Evolutionary conservation across 208 protist genomes (phyloP).

Genomic region (Vickermania ingenoplastis): DNA sequence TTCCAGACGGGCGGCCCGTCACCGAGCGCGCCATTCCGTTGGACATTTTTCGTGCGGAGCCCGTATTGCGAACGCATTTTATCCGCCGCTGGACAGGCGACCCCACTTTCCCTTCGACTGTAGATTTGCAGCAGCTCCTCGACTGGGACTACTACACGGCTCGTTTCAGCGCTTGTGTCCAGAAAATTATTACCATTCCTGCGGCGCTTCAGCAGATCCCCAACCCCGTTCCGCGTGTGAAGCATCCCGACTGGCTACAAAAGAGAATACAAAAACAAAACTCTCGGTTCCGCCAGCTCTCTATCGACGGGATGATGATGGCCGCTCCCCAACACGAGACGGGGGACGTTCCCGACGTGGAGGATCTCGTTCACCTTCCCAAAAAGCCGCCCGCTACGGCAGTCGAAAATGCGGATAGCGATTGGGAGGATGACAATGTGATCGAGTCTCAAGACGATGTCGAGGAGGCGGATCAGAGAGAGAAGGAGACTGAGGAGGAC

Average conservation of each 20-base stretch:
- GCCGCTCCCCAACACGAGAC: constrained; percentile 5
- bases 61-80: constrained; percentile 81
- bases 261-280: constrained; percentile 80
- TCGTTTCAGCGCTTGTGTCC: constrained; percentile 93
- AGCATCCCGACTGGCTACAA: constrained; percentile 97
- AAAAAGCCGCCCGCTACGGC: neutral
- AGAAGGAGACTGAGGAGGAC: constrained; percentile 41
- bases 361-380: constrained; percentile 30
- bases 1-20: constrained; percentile 92
- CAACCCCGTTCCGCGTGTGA: constrained; percentile 97
- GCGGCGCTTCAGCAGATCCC: constrained; percentile 94
- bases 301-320: constrained; percentile 51
- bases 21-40: constrained; percentile 97
- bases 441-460: constrained; percentile 28
- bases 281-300: constrained; percentile 71
- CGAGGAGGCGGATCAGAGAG: constrained; percentile 33
- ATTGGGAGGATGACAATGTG: constrained; percentile 17
- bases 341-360: constrained; percentile 30
- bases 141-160: constrained; percentile 99
- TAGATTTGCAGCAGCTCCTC: constrained; percentile 90
- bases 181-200: constrained; percentile 99
- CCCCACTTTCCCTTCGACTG: constrained; percentile 30
- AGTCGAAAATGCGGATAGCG: constrained; percentile 8
- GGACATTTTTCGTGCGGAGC: constrained; percentile 95
- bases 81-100: constrained; percentile 94